Base-by-base conservation (phyloP, 1,284 basidiomycete genomes). In the Rhodofomes roseus region DNA sequence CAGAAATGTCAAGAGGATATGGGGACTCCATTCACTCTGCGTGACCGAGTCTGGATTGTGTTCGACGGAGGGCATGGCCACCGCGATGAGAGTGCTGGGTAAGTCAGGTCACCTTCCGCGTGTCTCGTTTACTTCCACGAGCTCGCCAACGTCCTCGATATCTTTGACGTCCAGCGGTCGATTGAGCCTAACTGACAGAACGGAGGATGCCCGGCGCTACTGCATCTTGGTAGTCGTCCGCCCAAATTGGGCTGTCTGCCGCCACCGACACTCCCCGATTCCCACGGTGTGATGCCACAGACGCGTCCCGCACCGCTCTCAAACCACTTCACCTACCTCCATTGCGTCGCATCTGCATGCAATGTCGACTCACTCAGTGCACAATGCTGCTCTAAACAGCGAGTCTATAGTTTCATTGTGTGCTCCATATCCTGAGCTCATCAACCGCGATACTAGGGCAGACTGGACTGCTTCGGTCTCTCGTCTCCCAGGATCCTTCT, bases 1-100 rank as follows among this genome's bases (percentile, higher is more conserved):
- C 39, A 99, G 80, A 74, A 97, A 98, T 1, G 87, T 84, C 27
- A 92, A 75, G n/a, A 92, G 73, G 2, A 84, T 78, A 70, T 93
- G 90, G 25, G 82, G 76, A 23, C 54, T 60, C 25, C 61, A 62
- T 29, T 70, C 70, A 31, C 31, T 59, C 12, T 60, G 23, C 52
- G 37, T 57, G 23, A 57, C 48, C 37, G 55, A 41, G 27, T 65
- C 64, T 16, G 61, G 44, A 22, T 58, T 53, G 23, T 62, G 53
- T 34, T 62, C 40, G 44, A 54, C 55, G 25, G 60, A 56, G 29
- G 60, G 57, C 60, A 61, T 61, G 40, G 52, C 40, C 25, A 6
- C 37, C 22, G 34, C 25, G 34, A 27, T 16, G 20, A 18, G 39
- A 7, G 39, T 14, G 41, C 11, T 41, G 44, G 56, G 31, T 52